Evolutionary conservation across 768 basidiomycete genomes (phyloP), one percentile per base, ranked within the genome.

Genomic region (Pisolithus orientalis): DNA sequence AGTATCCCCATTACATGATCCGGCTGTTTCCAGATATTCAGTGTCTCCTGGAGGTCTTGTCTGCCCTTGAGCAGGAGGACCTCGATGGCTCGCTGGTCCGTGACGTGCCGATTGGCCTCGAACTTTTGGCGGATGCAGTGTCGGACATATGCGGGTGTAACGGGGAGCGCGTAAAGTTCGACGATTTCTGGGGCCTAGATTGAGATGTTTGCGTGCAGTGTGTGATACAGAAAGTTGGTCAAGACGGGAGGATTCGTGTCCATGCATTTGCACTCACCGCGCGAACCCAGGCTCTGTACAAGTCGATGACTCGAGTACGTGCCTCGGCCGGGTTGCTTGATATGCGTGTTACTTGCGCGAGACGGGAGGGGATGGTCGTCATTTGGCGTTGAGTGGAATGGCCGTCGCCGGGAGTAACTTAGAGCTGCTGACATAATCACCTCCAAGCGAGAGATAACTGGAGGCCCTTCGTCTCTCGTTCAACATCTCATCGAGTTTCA

Each of bases 241-340:
- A 42, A 28, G 1, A 47, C 17, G 42, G 27, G 39, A 49, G n/a
- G 44, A n/a, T 24, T 40, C 44, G 21, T 56, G 14, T 47, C 29
- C 31, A 49, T 50, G 47, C 27, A 51, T 4, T 14, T 38, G 24
- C 39, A 80, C 90, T 60, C 63, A 96, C 95, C 44, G 85, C 79
- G 56, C 96, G 86, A 65, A 94, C 87, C 95, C 95, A 99, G 66
- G 84, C 85, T 53, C 94, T 77, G 75, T 98, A 99, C 11, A 96
- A 78, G 44, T 85, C 75, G 17, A 93, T 71, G 9, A 81, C 83
- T 32, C 90, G 79, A 21, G 70, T 70, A 29, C 86, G 81, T 6
- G 90, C 84, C 45, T 88, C 82, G n/a, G 72, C 69, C 6, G 75
- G 63, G 53, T 61, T 75, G 21, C 71, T 63, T 0, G 90, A 90